Conservation (phyloP, 495 filamentous ascomycete species). For the Extremus antarcticus region DNA sequence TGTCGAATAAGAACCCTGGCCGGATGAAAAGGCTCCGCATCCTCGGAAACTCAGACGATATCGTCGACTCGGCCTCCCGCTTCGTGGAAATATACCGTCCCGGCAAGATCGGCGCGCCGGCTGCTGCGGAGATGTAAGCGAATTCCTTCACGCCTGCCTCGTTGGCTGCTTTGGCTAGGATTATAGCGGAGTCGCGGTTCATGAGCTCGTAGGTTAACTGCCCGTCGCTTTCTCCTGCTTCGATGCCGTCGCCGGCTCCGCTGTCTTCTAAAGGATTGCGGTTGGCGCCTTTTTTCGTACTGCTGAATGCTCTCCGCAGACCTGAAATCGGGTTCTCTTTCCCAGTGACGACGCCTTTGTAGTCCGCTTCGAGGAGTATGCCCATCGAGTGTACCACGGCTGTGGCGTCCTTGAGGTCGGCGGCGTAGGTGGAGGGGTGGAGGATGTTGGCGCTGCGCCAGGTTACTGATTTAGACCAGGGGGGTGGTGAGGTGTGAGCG, state of each 20-base stretch:
- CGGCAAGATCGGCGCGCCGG: slow-evolving; percentile 72
- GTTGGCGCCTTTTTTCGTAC: slow-evolving; percentile 46
- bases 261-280: slow-evolving; percentile 52
- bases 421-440: slow-evolving; percentile 62
- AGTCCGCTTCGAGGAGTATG: slow-evolving; percentile 94
- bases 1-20: slow-evolving; percentile 83
- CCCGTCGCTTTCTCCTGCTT: slow-evolving; percentile 52
- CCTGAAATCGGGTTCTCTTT: slow-evolving; percentile 65
- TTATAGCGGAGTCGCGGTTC: slow-evolving; percentile 83
- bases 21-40: slow-evolving; percentile 76
- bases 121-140: slow-evolving; percentile 80
- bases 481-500: slow-evolving; percentile 57
- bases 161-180: slow-evolving; percentile 71
- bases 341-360: slow-evolving; percentile 83
- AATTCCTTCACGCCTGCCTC: slow-evolving; percentile 55
- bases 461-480: slow-evolving; percentile 69
- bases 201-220: slow-evolving; percentile 95
- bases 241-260: slow-evolving; percentile 45
- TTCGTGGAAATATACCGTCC: slow-evolving; percentile 83
- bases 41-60: slow-evolving; percentile 55
- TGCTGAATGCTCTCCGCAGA: slow-evolving; percentile 63
- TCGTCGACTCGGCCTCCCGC: slow-evolving; percentile 73
- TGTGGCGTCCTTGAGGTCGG: slow-evolving; percentile 59
- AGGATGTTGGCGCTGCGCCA: slow-evolving; percentile 87
- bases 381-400: slow-evolving; percentile 89